Base-by-base conservation (phyloP, 2,329 filamentous ascomycete genomes). In the Sphaceloma murrayae region DNA sequence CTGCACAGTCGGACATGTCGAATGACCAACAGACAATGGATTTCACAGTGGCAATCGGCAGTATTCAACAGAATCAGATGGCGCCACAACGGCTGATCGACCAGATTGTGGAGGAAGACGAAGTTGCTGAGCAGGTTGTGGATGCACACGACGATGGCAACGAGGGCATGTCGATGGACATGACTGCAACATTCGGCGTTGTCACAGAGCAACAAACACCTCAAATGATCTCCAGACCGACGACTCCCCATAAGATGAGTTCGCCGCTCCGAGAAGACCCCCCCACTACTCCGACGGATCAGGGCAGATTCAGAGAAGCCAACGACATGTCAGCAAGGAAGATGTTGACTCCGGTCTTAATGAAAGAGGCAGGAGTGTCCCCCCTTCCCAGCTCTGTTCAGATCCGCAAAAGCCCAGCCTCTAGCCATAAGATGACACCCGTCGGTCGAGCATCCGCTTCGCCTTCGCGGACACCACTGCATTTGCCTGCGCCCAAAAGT, bases 201-300 rank as follows among this genome's bases (percentile, higher is more conserved):
- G 68, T 70, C 45, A 53, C 39, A 46, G 58, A 56, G 31, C 63
- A 51, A 32, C 45, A 44, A 6, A 46, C 49, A 8, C 30, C 31
- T 11, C 26, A 30, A 13, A 43, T 39, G 10, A 33, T 48, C 14
- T 32, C 36, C 8, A 49, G 40, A 16, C 55, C 54, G 24, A 42
- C 46, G 7, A 62, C 60, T 10, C 68, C 5, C 61, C 64, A 21
- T 57, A 57, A n/a, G 47, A 58, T 50, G 6, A 49, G 49, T 8
- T 77, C 76, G 2, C 75, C 77, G 0, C 53, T 59, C 8, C 74
- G 70, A 53, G 54, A 58, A 9, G 54, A 55, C 5, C 58, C 56
- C 8, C 55, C 61, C n/a, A 71, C 67, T 2, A 82, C 78, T 1
- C 79, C 80, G 10, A 74, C 65, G 43, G 62, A 66, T 8, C 72